Evolutionary conservation across 192 early-diverging fungal genomes (phyloP), one percentile per base, ranked within the genome.

Genomic region (Coemansia sp.): DNA sequence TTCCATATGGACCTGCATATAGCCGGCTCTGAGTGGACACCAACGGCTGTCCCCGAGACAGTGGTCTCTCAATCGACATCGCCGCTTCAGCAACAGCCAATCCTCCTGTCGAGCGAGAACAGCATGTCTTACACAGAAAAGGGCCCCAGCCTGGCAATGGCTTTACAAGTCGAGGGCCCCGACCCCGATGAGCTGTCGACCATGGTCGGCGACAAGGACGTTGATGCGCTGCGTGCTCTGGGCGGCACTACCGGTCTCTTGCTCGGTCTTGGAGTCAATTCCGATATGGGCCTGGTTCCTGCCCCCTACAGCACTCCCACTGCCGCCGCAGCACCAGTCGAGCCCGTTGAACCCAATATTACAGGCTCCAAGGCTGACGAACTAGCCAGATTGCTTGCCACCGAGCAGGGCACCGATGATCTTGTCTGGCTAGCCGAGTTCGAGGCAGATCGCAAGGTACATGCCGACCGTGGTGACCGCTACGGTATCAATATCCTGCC

Each of bases 401-500:
- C 60, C 1, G 75, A 63, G 64, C 80, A 82, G 59, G 75, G 64
- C 28, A 59, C 63, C 59, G 49, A 35, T 21, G 50, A 63, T 6
- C 57, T 75, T 10, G 55, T 73, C 8, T 84, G 82, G 82, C 64
- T 84, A 7, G 71, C 64, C 32, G 82, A 84, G 30, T 79, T 84
- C 39, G 74, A 84, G 50, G 39, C 63, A 14, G 82, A 76, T 46
- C 59, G 74, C 64, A 72, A 66, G 46, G 68, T 66, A 30, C 88
- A 89, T 65, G 77, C 67, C 4, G 86, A 90, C 32, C 82, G 93
- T 26, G 75, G 81, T 37, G 70, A 71, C 19, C 72, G 72, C 52
- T 95, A 88, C 72, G 93, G 93, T 40, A 69, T 70, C 43, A 95
- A 95, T 69, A 72, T 90, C 17, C 70, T 95, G 42, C 91, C 93